These are phyloP conservation scores for Penicillium paradoxum DNA, from an alignment of 495 filamentous ascomycete genomes.

Conservation along the genomic window DNA sequence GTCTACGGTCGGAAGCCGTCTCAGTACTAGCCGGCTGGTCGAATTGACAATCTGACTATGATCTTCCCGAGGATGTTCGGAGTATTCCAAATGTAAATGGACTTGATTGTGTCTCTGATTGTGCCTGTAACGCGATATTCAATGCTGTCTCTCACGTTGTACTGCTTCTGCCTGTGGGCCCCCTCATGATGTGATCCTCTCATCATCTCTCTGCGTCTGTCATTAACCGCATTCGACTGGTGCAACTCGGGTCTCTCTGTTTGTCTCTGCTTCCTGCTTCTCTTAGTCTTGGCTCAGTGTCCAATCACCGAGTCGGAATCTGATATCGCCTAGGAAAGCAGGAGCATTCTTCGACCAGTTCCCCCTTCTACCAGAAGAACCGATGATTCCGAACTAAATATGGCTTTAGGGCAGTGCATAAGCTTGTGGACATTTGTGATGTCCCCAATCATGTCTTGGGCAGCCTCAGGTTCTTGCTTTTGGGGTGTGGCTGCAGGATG, in stretches of 20 bases:
- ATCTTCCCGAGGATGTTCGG: not conserved
- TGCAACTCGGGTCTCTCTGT: not conserved
- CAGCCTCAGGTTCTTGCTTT: constrained; percentile 7
- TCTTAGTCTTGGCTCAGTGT: not conserved
- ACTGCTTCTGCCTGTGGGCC: not conserved
- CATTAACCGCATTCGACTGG: not conserved
- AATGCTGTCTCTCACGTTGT: not conserved
- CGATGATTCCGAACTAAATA: constrained; percentile 5
- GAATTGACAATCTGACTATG: constrained; percentile 12
- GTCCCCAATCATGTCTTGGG: constrained; percentile 8
- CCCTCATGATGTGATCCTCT: not conserved
- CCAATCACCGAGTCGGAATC: not conserved
- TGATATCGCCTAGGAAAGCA: not conserved
- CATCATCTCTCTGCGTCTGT: not conserved
- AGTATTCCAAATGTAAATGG: not conserved
- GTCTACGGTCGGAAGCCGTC: constrained; percentile 32
- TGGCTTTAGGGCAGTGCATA: constrained; percentile 8
- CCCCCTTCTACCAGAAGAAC: not conserved
- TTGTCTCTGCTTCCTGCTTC: not conserved
- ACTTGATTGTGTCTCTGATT: not conserved
- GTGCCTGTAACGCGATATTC: not conserved
- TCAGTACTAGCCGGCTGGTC: not conserved
- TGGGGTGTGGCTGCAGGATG: constrained; percentile 15
- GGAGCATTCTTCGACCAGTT: not conserved
- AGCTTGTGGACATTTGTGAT: not conserved